A percentile compares a stretch with the other conserved stretches of the same genome.
These are phyloP conservation scores for Acaromyces ingoldii DNA, from an alignment of 1,284 basidiomycete species.

Conservation along the genomic window DNA sequence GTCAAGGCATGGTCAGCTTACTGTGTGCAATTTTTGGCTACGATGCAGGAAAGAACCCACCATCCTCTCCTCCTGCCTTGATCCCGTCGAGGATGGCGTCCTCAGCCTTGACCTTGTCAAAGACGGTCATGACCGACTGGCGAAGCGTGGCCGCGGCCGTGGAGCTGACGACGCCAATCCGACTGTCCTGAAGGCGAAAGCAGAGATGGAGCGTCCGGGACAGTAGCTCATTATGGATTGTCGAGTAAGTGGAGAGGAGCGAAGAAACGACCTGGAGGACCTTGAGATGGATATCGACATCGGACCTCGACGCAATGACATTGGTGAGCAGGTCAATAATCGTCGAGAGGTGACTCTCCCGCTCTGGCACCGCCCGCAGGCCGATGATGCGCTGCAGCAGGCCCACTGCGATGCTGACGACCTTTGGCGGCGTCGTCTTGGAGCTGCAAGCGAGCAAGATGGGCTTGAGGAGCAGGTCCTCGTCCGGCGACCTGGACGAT, in stretches of 20 bases:
- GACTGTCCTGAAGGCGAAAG: conserved; percentile 89
- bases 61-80: conserved; percentile 37
- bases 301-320: conserved; percentile 20
- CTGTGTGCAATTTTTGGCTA: neutral
- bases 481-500: neutral
- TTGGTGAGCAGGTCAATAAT: conserved; percentile 36
- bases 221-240: conserved; percentile 36
- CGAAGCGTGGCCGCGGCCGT: conserved; percentile 94
- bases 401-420: conserved; percentile 83
- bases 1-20: neutral
- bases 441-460: conserved; percentile 91
- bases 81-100: conserved; percentile 55
- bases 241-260: conserved; percentile 35
- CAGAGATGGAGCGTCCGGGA: conserved; percentile 70
- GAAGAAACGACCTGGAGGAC: conserved; percentile 44
- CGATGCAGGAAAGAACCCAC: neutral
- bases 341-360: conserved; percentile 19
- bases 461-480: conserved; percentile 67
- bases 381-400: conserved; percentile 85
- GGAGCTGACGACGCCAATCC: conserved; percentile 90
- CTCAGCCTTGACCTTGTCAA: conserved; percentile 85
- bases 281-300: conserved; percentile 49
- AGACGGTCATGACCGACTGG: conserved; percentile 94
- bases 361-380: conserved; percentile 71
- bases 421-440: conserved; percentile 71